Conservation (phyloP, 2,329 filamentous ascomycete genomes). For the Aureobasidium sp. region DNA sequence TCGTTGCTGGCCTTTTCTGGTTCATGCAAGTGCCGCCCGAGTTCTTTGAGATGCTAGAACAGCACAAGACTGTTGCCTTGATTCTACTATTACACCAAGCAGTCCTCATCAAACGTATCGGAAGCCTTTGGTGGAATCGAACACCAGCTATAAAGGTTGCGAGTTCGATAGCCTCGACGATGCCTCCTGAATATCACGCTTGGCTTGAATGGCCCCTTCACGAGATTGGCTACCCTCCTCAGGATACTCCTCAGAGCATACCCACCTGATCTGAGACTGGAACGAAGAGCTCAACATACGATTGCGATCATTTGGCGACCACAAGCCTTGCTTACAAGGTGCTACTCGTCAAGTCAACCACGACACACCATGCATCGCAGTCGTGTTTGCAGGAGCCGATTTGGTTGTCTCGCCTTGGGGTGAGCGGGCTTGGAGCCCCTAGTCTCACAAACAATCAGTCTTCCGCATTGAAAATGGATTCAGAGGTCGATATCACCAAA, state of each 20-base stretch:
- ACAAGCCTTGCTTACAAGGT: no score
- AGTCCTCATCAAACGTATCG: slow-evolving; percentile 1
- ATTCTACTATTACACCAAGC: slow-evolving; percentile 6
- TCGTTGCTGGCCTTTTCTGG: slow-evolving; percentile 8
- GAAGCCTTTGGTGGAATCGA: slow-evolving; percentile 10
- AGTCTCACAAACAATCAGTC: no score
- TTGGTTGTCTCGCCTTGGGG: no score
- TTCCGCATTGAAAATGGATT: no score
- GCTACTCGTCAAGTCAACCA: no score
- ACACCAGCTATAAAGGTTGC: slow-evolving; percentile 12
- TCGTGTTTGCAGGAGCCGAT: no score
- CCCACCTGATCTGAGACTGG: no score
- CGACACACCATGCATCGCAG: no score
- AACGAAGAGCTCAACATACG: no score
- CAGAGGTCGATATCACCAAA: no score
- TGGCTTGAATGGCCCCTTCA: slow-evolving; percentile 15
- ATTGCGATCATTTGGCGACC: no score
- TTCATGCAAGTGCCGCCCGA: slow-evolving; percentile 1
- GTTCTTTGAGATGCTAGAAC: slow-evolving; percentile 14
- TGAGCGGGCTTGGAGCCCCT: no score
- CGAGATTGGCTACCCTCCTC: slow-evolving; percentile 4
- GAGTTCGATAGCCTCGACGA: not conserved
- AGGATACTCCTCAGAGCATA: not conserved
- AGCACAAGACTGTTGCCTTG: slow-evolving; percentile 9
- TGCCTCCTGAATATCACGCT: slow-evolving; percentile 9